phyloP scores from a whole-genome alignment of 164 flowering plant genomes.

The Cinnamomum chago region DNA sequence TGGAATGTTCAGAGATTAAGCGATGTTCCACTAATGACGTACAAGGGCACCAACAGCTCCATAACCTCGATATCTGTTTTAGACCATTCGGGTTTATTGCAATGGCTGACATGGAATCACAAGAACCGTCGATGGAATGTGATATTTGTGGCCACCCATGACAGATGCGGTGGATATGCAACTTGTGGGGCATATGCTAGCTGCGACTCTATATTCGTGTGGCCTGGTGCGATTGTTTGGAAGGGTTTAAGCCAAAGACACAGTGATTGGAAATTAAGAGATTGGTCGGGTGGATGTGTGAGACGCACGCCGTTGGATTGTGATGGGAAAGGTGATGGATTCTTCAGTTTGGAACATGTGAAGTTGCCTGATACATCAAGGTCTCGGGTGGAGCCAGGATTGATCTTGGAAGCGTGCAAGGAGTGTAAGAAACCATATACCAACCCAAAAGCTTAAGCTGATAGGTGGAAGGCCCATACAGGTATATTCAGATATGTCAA shows the following conservation, averaged over 20 bases:
- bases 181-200: constrained; percentile 26
- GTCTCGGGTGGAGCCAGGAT: not conserved
- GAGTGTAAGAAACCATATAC: too few species aligned
- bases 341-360: not conserved
- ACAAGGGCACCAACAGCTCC: not conserved
- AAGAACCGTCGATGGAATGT: not conserved
- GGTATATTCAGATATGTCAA: too few species aligned
- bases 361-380: constrained; percentile 19
- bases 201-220: constrained; percentile 15
- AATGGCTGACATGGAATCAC: not conserved
- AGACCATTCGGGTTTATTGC: constrained; percentile 8
- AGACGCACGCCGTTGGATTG: constrained; percentile 11
- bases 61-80: constrained; percentile 5
- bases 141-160: constrained; percentile 8
- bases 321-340: constrained; percentile 15
- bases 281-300: constrained; percentile 39
- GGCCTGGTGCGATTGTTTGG: constrained; percentile 24
- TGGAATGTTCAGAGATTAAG: too few species aligned
- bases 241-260: constrained; percentile 35
- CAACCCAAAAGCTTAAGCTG: too few species aligned
- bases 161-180: constrained; percentile 28
- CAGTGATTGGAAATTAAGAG: constrained; percentile 30
- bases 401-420: constrained; percentile 23
- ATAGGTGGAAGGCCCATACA: too few species aligned
- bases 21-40: not conserved